Percentiles rank a stretch among this genome's conserved stretches.
Conservation (phyloP, 805 yeast genomes). For the Candida nitratophila region DNA sequence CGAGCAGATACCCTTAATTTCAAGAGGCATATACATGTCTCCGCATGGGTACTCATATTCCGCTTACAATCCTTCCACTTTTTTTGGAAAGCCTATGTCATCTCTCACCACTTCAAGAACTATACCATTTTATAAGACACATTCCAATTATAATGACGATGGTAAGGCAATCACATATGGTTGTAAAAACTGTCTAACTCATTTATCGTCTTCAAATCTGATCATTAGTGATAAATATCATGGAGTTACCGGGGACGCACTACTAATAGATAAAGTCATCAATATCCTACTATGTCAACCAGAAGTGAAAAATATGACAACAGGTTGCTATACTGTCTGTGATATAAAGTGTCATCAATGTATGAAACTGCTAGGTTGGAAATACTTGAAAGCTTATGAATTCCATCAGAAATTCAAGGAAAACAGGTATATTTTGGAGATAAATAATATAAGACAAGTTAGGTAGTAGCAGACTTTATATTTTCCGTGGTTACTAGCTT, state of each 20-base stretch:
- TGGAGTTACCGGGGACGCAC: constrained; percentile 55
- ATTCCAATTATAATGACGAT: constrained; percentile 11
- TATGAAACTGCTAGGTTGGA: constrained; percentile 53
- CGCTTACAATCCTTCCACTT: not conserved
- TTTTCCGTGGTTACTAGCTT: too few species aligned
- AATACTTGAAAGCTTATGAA: constrained; percentile 42
- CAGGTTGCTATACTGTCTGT: constrained; percentile 52
- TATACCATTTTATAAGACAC: constrained; percentile 4
- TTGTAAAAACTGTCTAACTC: constrained; percentile 23
- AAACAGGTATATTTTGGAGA: constrained; percentile 51
- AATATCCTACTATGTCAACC: constrained; percentile 15
- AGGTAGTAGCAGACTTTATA: not conserved
- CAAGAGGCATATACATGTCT: not conserved
- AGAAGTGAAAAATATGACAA: constrained; percentile 38
- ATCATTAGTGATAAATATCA: constrained; percentile 33
- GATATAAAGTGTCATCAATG: constrained; percentile 54
- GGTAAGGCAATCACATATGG: constrained; percentile 20
- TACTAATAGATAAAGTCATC: constrained; percentile 39
- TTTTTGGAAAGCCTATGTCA: not conserved
- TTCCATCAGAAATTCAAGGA: constrained; percentile 49
- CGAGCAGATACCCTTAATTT: not conserved
- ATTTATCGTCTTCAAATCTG: constrained; percentile 20
- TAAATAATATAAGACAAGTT: constrained; percentile 14
- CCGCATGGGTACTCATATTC: not conserved
- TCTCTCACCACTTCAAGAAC: not conserved